phyloP scores from a whole-genome alignment of 1,284 basidiomycete species.

The Taiwanofungus camphoratus region DNA sequence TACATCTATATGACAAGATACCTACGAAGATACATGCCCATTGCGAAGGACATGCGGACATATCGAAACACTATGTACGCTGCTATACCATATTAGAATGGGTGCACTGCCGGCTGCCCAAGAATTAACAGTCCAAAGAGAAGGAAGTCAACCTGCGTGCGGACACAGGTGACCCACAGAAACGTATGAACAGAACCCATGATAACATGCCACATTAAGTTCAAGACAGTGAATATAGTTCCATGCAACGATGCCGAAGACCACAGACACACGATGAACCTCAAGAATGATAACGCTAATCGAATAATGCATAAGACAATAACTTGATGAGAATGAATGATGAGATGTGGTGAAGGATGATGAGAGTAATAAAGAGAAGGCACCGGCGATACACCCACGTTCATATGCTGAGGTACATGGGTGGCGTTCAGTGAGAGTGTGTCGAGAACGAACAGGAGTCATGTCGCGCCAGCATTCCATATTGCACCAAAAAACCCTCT shows the following conservation, averaged over 20 bases:
- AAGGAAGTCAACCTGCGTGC: neutral
- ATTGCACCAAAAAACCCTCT: constrained; percentile 57
- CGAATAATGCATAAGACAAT: constrained; percentile 18
- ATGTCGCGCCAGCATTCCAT: constrained; percentile 22
- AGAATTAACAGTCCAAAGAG: constrained; percentile 5
- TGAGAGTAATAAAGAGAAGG: constrained; percentile 1
- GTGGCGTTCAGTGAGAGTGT: constrained; percentile 8
- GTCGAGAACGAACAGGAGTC: neutral
- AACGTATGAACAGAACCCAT: constrained; percentile 1
- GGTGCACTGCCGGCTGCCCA: constrained; percentile 7
- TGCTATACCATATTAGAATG: constrained; percentile 5
- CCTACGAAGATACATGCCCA: constrained; percentile 16
- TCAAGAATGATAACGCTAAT: constrained; percentile 9
- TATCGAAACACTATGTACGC: constrained; percentile 8
- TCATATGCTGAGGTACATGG: constrained; percentile 3
- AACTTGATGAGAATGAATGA: constrained; percentile 13
- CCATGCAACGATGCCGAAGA: constrained; percentile 5
- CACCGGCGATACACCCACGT: constrained; percentile 9
- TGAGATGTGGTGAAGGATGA: constrained; percentile 1
- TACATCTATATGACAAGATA: constrained; percentile 23
- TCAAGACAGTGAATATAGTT: constrained; percentile 6
- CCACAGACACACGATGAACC: constrained; percentile 4
- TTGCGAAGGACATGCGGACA: constrained; percentile 2
- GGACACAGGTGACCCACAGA: neutral
- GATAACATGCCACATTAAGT: constrained; percentile 6